phyloP scores from a whole-genome alignment of 169 alveolate genomes.

The Plasmodium vivax region DNA sequence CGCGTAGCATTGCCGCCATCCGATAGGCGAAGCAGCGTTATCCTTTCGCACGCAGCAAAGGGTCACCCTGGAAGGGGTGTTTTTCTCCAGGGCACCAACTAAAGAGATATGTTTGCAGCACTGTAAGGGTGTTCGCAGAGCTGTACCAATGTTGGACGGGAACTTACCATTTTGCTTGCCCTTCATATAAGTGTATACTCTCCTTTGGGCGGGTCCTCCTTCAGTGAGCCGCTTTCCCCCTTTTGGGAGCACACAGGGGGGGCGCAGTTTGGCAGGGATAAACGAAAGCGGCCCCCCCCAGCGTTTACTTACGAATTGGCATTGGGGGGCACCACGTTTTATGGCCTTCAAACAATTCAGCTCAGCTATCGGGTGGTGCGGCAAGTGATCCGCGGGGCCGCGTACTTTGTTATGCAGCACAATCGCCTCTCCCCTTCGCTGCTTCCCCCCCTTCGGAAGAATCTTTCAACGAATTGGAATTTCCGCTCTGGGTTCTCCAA shows the following conservation, averaged over 20 bases:
- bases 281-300: neutral
- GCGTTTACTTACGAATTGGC: neutral
- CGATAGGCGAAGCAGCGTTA: neutral
- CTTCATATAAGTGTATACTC: neutral
- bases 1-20: neutral
- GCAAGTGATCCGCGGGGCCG: neutral
- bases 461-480: neutral
- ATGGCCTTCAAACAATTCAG: neutral
- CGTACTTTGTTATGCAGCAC: neutral
- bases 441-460: neutral
- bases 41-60: neutral
- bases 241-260: neutral
- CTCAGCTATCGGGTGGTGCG: neutral
- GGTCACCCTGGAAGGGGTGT: neutral
- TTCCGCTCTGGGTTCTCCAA: neutral
- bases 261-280: neutral
- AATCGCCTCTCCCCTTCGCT: neutral
- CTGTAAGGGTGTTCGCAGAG: neutral
- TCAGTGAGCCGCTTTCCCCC: neutral
- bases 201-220: neutral
- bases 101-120: neutral
- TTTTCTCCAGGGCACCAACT: neutral
- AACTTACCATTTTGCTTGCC: neutral
- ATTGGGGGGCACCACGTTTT: neutral
- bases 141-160: neutral